Base-by-base conservation (phyloP, 345 rosid genomes). In the Aurinia saxatilis region DNA sequence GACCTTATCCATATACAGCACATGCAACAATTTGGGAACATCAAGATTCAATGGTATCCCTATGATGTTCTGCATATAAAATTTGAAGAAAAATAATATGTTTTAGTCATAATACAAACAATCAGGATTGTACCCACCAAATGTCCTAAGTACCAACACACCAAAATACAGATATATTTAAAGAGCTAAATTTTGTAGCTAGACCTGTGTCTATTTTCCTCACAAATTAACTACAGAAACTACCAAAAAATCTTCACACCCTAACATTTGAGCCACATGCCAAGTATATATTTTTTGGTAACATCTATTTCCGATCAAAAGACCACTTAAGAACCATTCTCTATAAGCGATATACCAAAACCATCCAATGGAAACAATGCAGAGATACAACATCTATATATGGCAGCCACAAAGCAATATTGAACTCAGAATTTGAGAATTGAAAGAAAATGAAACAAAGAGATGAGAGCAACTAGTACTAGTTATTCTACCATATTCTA, bases 41-140 rank as follows among this genome's bases (percentile, higher is more conserved):
- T 87, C 87, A 70, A 93, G 84, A 81, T 82, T 77, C 62, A 90
- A 59, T 40, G 67, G 85, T 55, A 90, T 69, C 53, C 95, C 92
- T 5, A 84, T 77, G 67, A 84, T 59, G 78, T 79, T 80, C 99
- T 93, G 96, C 88, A 84, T 33, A 55, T 67, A 30, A 80, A 80
- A 47, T 31, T 36, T 58, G 57, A 58, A 73, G 55, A 23, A 36
- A 14, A 39, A 29, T 29, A 36, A 10, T 37, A 38, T 44, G 19
- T 31, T 47, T 55, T 33, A 40, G 64, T 49, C n/a, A 34, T n/a
- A 18, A 23, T 19, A 56, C 16, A 40, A 40, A 49, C 18, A 42
- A 50, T 39, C 47, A 63, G 13, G 48, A 40, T 34, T 33, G 60
- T 6, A 42, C 38, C 6, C 53, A 41, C 45, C 33, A 63, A 39